Base-by-base conservation (phyloP, 305 asterid genomes). In the Fraxinus ornus region DNA sequence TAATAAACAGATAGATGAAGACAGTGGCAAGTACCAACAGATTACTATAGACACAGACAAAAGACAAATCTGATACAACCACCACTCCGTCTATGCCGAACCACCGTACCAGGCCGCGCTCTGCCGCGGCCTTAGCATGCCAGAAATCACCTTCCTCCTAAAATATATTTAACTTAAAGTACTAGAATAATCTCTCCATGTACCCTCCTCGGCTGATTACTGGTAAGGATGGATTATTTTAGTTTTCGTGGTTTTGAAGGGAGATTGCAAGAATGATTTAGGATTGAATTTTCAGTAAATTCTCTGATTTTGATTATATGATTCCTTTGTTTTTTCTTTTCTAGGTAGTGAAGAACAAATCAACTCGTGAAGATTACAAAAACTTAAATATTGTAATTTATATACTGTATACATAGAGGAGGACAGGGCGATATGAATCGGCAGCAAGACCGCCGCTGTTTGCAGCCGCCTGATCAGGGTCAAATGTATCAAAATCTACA, bases 401-500 rank as follows among this genome's bases (percentile, higher is more conserved):
- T 12, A 44, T 12, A 44, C 52, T 6, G 44, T 37, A 37, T 8
- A 37, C 10, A 12, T 47, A 47, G 19, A 47, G 57, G n/a, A 44
- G 55, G 57, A 47, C 1, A 47, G 57, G 19, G 19, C 1, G 57
- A 47, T 13, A 47, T 12, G 57, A 47, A 47, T 47, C 57, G 17
- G 19, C 57, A 47, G 57, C 57, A 47, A 47, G 57, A 47, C 26
- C 74, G 12, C 74, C 74, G 80, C 77, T 75, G 79, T 66, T 13
- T 21, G 30, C 84, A 78, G 72, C 47, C 26, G 83, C 71, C 72
- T 12, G 77, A 60, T 41, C 71, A 62, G 32, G 32, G 71, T 7
- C 77, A 49, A 55, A 8, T 74, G 6, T 1, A 10, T 5, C 77
- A 76, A 17, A 49, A 70, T 10, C 90, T 71, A 5, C 79, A 21